Base-by-base conservation (phyloP, 164 flowering plant species). In the Malania oleifera region DNA sequence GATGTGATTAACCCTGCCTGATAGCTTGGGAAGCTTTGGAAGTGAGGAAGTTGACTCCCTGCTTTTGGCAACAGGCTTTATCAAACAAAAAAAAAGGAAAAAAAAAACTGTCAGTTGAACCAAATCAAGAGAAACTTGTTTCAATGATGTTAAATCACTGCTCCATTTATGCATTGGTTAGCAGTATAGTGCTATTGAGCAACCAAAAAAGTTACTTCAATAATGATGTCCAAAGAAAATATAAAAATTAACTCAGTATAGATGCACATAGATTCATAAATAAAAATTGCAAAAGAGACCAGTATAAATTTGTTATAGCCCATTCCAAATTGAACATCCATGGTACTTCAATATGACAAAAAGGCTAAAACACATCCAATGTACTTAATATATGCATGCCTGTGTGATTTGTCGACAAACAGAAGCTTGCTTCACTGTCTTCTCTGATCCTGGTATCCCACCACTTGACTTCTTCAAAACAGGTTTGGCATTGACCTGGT, bases 21-120 rank as follows among this genome's bases (percentile, higher is more conserved):
- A 38, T 54, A 63, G 62, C 64, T 71, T 81, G 19, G 89, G 81
- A 52, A 78, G 80, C 75, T 71, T 84, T 18, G 70, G 60, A 52
- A 64, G 61, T 13, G 69, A 57, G 59, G 80, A 29, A 45, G 52
- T 74, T 14, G 58, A 54, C 29, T 52, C 78, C 54, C 77, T 73
- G 38, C 48, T 74, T 67, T 59, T 67, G 56, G 62, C 57, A 54
- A 38, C 56, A 52, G 67, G 67, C 75, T 73, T 61, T 7, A 60
- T 48, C 38, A 17, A 58, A 65, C 50, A 62, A 69, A 63, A 19
- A 54, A n/a, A 19, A 50, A n/a, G 39, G 61, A 40, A 3, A 19
- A 50, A n/a, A 44, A 61, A 40, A 3, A 20, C 11, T 17, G 56
- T 62, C 55, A 69, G 51, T 67, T 10, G 34, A 68, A 63, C 20